Evolutionary conservation across 441 rosid genomes (phyloP).

Genomic region (Erodium texanum): DNA sequence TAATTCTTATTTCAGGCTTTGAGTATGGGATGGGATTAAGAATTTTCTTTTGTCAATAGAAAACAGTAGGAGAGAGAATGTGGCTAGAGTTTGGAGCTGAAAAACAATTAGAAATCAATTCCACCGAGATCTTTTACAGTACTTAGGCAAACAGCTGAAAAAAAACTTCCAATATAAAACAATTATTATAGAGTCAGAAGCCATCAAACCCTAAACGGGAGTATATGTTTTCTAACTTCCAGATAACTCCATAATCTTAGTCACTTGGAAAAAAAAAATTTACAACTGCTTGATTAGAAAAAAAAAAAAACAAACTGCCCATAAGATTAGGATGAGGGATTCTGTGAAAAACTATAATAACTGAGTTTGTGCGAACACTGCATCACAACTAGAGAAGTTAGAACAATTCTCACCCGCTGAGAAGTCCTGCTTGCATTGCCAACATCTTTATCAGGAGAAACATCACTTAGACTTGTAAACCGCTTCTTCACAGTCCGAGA

Average conservation of each 20-base stretch:
- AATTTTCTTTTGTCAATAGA: neutral
- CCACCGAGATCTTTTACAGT: neutral
- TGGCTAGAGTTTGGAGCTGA: neutral
- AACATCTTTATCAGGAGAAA: constrained; percentile 48
- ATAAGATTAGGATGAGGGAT: neutral
- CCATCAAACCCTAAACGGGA: neutral
- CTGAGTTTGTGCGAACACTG: neutral
- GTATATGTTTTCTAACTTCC: neutral
- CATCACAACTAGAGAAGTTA: neutral
- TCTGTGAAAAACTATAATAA: neutral
- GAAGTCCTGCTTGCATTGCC: constrained; percentile 44
- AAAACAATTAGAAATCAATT: neutral
- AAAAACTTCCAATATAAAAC: neutral
- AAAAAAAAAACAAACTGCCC: neutral
- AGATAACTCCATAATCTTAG: neutral
- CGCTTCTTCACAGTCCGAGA: constrained; percentile 64
- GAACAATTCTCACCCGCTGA: constrained; percentile 42
- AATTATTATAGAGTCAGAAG: neutral
- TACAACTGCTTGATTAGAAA: no score
- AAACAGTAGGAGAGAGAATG: neutral
- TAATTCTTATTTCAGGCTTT: neutral
- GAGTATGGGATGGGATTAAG: neutral
- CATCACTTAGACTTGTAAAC: constrained; percentile 41
- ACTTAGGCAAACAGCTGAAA: neutral
- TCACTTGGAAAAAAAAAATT: neutral